Conservation (phyloP, 345 rosid species). For the Turritis glabra region DNA sequence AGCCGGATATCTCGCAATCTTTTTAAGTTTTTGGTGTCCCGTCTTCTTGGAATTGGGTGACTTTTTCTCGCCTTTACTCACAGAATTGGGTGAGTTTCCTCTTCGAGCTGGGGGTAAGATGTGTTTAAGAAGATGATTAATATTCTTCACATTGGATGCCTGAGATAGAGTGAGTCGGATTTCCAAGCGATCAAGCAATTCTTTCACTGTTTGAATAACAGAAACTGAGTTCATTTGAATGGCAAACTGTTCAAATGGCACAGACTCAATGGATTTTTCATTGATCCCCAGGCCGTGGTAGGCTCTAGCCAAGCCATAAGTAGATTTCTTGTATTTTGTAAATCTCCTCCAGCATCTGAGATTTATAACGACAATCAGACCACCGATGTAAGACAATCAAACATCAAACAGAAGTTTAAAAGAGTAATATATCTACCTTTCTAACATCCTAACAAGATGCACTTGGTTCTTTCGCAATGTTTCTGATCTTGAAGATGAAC, state of each 20-base stretch:
- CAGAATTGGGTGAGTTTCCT: conserved; percentile 50
- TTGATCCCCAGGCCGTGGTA: conserved; percentile 60
- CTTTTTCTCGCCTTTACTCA: conserved; percentile 55
- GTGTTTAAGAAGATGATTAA: conserved; percentile 84
- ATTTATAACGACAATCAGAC: conserved; percentile 3
- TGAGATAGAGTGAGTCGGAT: conserved; percentile 52
- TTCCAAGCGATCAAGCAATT: conserved; percentile 82
- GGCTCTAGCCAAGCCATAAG: conserved; percentile 63
- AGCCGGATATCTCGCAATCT: conserved; percentile 69
- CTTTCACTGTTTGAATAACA: conserved; percentile 63
- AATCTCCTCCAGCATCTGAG: conserved; percentile 89
- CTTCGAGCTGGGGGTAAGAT: conserved; percentile 63
- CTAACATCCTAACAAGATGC: conserved; percentile 32
- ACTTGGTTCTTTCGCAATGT: conserved; percentile 28
- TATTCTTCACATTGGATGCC: conserved; percentile 49
- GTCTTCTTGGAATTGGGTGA: conserved; percentile 42
- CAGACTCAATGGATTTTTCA: conserved; percentile 48
- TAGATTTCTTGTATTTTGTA: conserved; percentile 58
- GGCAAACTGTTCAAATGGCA: conserved; percentile 90
- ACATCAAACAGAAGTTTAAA: not conserved
- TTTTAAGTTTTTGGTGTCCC: conserved; percentile 43
- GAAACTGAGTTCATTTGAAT: conserved; percentile 61
- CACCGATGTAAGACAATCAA: not conserved
- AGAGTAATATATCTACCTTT: conserved; percentile 15
- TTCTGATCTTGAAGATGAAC: conserved; percentile 29